Conservation (phyloP, 352 stramenopile species). For the Labyrinthula sp. region DNA sequence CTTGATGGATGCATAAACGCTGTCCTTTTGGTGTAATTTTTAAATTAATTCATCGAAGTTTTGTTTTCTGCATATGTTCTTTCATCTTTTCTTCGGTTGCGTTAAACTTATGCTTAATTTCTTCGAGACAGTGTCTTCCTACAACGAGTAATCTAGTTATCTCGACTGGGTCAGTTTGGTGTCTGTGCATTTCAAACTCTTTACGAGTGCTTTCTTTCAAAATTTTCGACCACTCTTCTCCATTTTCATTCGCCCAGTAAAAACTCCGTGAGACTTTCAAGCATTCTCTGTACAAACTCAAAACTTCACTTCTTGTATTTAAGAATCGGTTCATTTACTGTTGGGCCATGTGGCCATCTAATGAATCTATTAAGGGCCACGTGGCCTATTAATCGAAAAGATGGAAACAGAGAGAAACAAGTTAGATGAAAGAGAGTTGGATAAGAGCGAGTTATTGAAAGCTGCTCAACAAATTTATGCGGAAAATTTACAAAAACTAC, state of each 20-base stretch:
- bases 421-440: too few relatives aligned
- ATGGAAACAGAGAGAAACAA: too few relatives aligned
- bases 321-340: too few relatives aligned
- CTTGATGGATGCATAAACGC: conserved; percentile 98
- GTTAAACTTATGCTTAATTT: conserved; percentile 49
- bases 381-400: too few relatives aligned
- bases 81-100: conserved; percentile 38
- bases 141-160: conserved; percentile 48
- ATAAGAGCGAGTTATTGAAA: too few relatives aligned
- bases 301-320: too few relatives aligned
- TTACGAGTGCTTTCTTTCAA: conserved; percentile 41
- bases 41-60: neutral
- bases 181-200: conserved; percentile 44
- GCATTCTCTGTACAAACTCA: conserved; percentile 18
- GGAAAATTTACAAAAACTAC: too few relatives aligned
- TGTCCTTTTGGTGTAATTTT: conserved; percentile 82
- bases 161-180: conserved; percentile 48
- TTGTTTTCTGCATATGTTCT: conserved; percentile 21
- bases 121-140: conserved; percentile 43
- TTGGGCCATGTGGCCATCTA: too few relatives aligned
- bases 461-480: too few relatives aligned
- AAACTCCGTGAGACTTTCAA: too few relatives aligned
- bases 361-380: too few relatives aligned
- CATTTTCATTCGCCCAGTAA: conserved; percentile 38
- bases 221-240: conserved; percentile 40